Percentiles rank a stretch among this genome's conserved stretches.
phyloP scores from a whole-genome alignment of 2,329 filamentous ascomycete genomes.

The Ophiocordyceps camponoti-floridani region DNA sequence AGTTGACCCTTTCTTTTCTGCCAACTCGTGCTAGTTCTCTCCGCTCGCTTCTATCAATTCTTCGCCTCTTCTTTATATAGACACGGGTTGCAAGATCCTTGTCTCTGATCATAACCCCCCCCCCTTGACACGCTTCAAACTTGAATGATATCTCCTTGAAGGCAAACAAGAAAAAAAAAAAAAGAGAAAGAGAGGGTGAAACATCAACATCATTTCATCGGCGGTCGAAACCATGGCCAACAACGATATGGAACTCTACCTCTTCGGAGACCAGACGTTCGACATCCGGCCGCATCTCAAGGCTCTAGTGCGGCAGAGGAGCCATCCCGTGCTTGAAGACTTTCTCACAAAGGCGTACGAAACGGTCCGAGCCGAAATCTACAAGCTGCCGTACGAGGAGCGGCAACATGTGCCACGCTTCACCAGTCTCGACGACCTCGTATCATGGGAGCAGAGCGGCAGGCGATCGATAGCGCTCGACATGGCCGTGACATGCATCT shows the following conservation, averaged over 20 bases:
- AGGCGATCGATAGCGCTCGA: conserved; percentile 1
- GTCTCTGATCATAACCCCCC: background rate
- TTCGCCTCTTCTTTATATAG: background rate
- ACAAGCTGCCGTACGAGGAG: background rate
- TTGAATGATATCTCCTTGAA: background rate
- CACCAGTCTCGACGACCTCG: conserved; percentile 1
- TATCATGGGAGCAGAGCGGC: conserved; percentile 1
- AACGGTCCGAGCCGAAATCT: conserved; percentile 1
- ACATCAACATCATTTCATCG: background rate
- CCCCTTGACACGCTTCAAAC: background rate
- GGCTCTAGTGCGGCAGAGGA: background rate
- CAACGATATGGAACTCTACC: conserved; percentile 1
- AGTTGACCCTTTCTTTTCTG: background rate
- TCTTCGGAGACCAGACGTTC: conserved; percentile 4
- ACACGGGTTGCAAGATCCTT: background rate
- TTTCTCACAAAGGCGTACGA: conserved; percentile 2
- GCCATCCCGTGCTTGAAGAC: conserved; percentile 1
- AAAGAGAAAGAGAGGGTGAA: background rate
- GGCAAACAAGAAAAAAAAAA: background rate
- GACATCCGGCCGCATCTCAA: background rate
- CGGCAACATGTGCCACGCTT: conserved; percentile 2
- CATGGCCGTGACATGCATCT: conserved; percentile 2
- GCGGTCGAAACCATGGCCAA: background rate
- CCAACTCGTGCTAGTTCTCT: background rate
- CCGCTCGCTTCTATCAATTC: too few species aligned